phyloP scores from a whole-genome alignment of 305 asterid species.

The Solanum hybrid region DNA sequence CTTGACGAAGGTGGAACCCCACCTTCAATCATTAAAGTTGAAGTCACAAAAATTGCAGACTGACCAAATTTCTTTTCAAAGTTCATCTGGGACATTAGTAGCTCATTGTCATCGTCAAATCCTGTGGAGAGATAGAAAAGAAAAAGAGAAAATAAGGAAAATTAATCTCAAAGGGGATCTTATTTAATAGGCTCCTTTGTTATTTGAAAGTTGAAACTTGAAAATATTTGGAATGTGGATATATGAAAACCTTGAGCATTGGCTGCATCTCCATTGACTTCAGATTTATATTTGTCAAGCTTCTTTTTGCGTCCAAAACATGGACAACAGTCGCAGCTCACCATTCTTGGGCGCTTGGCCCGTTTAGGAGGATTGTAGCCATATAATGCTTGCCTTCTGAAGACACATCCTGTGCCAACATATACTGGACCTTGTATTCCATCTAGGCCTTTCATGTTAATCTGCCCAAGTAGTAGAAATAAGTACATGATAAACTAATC shows the following conservation, averaged over 20 bases:
- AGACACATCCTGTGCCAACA: constrained; percentile 96
- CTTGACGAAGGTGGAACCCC: constrained; percentile 98
- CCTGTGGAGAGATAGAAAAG: constrained; percentile 29
- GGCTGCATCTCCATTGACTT: constrained; percentile 37
- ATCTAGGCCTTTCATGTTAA: constrained; percentile 95
- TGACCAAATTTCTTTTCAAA: constrained; percentile 95
- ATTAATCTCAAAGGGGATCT: neutral
- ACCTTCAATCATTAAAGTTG: constrained; percentile 88
- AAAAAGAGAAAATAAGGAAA: neutral
- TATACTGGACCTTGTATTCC: constrained; percentile 99
- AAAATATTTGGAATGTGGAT: constrained; percentile 2
- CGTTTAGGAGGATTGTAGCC: constrained; percentile 86
- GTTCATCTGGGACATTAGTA: constrained; percentile 81
- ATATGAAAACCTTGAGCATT: constrained; percentile 45
- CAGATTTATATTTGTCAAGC: constrained; percentile 38
- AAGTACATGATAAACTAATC: neutral
- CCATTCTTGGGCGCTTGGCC: constrained; percentile 80
- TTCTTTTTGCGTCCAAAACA: constrained; percentile 83
- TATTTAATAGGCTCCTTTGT: neutral
- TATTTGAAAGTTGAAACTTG: neutral
- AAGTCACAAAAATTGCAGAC: constrained; percentile 83
- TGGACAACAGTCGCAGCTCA: constrained; percentile 94
- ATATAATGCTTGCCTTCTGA: constrained; percentile 76
- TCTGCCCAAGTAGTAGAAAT: constrained; percentile 30
- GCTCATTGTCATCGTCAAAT: constrained; percentile 72